Percentiles rank a stretch among this genome's conserved stretches.
These are phyloP conservation scores for Suillus brevipes DNA, from an alignment of 768 basidiomycete species.

Conservation along the genomic window DNA sequence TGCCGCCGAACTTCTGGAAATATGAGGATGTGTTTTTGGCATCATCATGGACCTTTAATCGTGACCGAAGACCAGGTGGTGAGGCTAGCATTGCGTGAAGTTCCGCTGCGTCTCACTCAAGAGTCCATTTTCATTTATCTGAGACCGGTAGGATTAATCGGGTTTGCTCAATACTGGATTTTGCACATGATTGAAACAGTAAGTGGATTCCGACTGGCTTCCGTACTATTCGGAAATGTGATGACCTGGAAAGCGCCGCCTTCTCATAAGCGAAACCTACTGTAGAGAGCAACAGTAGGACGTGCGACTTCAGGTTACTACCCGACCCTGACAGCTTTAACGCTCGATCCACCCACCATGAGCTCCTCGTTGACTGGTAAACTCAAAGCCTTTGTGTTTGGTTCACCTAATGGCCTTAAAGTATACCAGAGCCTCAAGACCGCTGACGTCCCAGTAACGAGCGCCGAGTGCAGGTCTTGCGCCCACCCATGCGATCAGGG, in stretches of 20 bases:
- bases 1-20: not conserved
- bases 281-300: too few species aligned
- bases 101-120: not conserved
- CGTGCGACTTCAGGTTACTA: slow-evolving; percentile 9
- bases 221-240: not conserved
- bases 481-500: slow-evolving; percentile 78
- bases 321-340: too few species aligned
- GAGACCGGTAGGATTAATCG: not conserved
- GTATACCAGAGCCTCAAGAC: slow-evolving; percentile 54
- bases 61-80: not conserved
- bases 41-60: not conserved
- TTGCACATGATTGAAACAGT: not conserved
- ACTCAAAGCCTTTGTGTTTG: slow-evolving; percentile 22
- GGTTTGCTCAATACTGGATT: not conserved
- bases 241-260: too few species aligned
- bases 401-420: slow-evolving; percentile 34
- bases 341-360: slow-evolving; percentile 18
- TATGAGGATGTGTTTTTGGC: not conserved
- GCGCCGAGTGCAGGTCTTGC: slow-evolving; percentile 71
- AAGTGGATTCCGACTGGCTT: not conserved
- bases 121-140: not conserved
- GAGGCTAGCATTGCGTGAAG: not conserved
- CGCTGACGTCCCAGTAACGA: slow-evolving; percentile 62
- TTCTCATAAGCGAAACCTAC: not conserved
- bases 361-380: slow-evolving; percentile 22